Evolutionary conservation across 2,329 filamentous ascomycete genomes (phyloP).

Genomic region (Pseudogymnoascus verrucosus): DNA sequence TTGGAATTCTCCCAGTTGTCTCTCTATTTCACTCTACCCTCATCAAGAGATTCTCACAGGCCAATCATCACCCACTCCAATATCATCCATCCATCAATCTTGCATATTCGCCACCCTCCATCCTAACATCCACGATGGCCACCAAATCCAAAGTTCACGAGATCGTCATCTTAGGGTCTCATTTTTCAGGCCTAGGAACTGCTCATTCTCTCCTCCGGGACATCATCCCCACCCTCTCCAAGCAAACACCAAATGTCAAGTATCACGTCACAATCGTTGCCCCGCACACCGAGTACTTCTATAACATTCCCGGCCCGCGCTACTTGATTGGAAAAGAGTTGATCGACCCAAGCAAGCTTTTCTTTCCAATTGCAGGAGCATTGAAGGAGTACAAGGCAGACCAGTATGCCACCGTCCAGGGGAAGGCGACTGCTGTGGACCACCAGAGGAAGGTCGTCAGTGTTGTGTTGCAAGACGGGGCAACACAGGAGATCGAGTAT

Average conservation of each 20-base stretch:
- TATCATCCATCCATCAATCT: neutral
- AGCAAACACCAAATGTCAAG: constrained; percentile 17
- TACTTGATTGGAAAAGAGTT: constrained; percentile 40
- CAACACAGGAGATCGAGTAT: constrained; percentile 31
- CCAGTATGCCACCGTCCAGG: constrained; percentile 44
- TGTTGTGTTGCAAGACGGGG: constrained; percentile 20
- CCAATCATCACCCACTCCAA: neutral
- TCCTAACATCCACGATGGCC: neutral
- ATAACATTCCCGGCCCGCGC: constrained; percentile 44
- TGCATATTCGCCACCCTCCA: neutral
- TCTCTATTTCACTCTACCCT: neutral
- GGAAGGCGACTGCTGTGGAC: constrained; percentile 39
- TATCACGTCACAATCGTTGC: constrained; percentile 48
- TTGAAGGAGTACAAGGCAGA: constrained; percentile 42
- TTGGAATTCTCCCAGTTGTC: neutral
- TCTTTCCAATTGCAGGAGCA: constrained; percentile 39
- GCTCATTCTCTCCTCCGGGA: constrained; percentile 4
- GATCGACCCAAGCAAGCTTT: constrained; percentile 39
- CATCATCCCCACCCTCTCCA: constrained; percentile 1
- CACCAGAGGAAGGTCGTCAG: constrained; percentile 35
- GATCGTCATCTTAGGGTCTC: neutral
- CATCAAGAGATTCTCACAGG: neutral
- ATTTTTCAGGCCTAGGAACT: neutral
- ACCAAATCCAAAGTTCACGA: neutral
- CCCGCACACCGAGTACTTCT: constrained; percentile 45